Evolutionary conservation across 2,329 filamentous ascomycete genomes (phyloP).

Genomic region (Claviceps spartinae): DNA sequence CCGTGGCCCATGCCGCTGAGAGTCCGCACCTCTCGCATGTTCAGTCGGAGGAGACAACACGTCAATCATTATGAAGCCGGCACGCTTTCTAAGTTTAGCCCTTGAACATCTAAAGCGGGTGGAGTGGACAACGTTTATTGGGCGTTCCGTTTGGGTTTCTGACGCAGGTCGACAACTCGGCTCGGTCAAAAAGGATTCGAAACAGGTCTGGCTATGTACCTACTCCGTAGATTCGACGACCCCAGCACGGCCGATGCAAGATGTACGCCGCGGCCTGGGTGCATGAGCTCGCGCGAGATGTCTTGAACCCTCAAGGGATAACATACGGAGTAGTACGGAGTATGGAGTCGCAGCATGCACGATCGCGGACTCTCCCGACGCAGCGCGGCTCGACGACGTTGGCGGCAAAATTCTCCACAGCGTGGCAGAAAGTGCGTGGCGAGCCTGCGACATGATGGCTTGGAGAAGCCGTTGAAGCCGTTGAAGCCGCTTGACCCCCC

Average conservation of each 20-base stretch:
- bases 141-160: background rate
- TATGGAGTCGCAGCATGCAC: background rate
- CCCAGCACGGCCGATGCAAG: background rate
- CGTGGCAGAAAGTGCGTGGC: background rate
- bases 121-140: background rate
- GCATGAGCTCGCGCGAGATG: background rate
- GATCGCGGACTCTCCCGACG: conserved; percentile 1
- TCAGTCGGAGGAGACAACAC: background rate
- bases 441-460: background rate
- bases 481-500: background rate
- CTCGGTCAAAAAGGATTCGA: background rate
- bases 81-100: background rate
- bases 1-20: background rate
- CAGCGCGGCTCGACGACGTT: background rate
- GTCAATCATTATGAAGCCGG: background rate
- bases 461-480: background rate
- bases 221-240: background rate
- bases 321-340: no score
- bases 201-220: background rate
- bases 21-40: background rate
- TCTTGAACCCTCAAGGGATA: background rate
- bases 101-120: background rate
- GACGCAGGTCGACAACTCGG: background rate
- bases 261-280: background rate
- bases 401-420: background rate